These are phyloP conservation scores for Volvariella surrecta DNA, from an alignment of 1,284 basidiomycete species.

Conservation along the genomic window DNA sequence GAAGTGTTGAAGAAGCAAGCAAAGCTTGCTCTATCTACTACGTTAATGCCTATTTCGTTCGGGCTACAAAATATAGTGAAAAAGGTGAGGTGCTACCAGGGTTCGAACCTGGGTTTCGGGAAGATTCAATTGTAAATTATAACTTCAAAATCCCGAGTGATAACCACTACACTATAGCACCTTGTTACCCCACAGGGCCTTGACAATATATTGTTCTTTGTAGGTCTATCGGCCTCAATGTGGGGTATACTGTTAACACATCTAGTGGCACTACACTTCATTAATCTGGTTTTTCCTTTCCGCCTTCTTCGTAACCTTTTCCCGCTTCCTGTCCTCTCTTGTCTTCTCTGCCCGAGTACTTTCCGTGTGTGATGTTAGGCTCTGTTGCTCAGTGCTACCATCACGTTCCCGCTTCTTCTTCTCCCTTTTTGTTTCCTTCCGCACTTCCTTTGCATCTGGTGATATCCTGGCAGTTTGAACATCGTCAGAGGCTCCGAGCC, in stretches of 20 bases:
- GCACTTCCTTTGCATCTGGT: no score
- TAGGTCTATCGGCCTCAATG: no score
- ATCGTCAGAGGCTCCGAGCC: background rate
- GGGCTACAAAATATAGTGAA: background rate
- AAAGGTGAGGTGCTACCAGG: constrained; percentile 19
- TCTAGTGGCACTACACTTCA: constrained; percentile 6
- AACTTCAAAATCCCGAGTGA: constrained; percentile 22
- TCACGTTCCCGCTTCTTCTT: no score
- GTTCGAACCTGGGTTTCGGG: constrained; percentile 23
- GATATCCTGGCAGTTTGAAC: no score
- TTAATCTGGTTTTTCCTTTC: constrained; percentile 5
- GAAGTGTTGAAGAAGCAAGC: no score
- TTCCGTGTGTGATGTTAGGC: no score
- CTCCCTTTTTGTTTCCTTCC: no score
- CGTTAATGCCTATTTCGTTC: no score
- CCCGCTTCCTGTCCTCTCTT: background rate
- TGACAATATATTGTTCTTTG: constrained; percentile 5
- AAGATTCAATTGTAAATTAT: constrained; percentile 9
- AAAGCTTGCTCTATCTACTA: no score
- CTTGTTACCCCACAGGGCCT: constrained; percentile 5
- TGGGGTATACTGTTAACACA: constrained; percentile 1
- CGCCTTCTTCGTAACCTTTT: background rate
- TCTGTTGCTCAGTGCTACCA: no score
- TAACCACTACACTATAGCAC: constrained; percentile 24
- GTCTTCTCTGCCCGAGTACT: no score